Percentiles rank a stretch among this genome's conserved stretches.
Evolutionary conservation across 805 yeast species (phyloP).

Genomic region (Lipomyces yamanashiensis): DNA sequence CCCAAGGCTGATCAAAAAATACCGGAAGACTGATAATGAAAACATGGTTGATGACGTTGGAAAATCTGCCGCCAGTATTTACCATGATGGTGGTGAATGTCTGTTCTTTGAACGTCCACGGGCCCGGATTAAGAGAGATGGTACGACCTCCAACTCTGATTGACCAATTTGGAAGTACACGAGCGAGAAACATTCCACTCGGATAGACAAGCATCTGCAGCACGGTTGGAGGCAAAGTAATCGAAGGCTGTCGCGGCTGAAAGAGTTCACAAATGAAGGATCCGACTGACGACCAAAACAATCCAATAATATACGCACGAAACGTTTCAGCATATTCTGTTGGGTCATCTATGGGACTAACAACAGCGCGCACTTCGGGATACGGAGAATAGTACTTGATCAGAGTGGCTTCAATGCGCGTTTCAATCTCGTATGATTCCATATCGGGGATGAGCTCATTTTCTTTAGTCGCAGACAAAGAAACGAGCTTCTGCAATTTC

Average conservation of each 20-base stretch:
- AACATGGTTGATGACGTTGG: constrained; percentile 50
- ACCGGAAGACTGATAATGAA: constrained; percentile 39
- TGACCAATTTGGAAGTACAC: constrained; percentile 31
- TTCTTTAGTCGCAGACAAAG: constrained; percentile 37
- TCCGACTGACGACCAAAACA: constrained; percentile 59
- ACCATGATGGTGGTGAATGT: constrained; percentile 57
- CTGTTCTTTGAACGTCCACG: constrained; percentile 65
- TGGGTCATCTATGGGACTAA: constrained; percentile 50
- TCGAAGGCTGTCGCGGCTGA: constrained; percentile 59
- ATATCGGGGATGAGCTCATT: background rate
- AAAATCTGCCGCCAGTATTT: constrained; percentile 23
- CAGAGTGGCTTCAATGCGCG: constrained; percentile 50
- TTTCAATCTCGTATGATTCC: constrained; percentile 26
- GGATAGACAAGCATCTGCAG: constrained; percentile 71
- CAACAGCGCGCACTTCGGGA: constrained; percentile 55
- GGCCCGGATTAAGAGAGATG: constrained; percentile 59
- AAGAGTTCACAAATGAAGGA: constrained; percentile 64
- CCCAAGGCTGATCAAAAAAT: constrained; percentile 46
- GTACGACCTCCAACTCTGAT: constrained; percentile 44
- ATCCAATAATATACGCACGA: constrained; percentile 57
- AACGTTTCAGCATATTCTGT: constrained; percentile 53
- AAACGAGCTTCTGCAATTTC: constrained; percentile 37
- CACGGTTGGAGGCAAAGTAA: constrained; percentile 61
- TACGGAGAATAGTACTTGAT: constrained; percentile 55
- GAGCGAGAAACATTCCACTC: constrained; percentile 50